Evolutionary conservation across 768 basidiomycete species (phyloP), one percentile per base, ranked within the genome.

Genomic region (Lanmaoa pseudosensibilis): DNA sequence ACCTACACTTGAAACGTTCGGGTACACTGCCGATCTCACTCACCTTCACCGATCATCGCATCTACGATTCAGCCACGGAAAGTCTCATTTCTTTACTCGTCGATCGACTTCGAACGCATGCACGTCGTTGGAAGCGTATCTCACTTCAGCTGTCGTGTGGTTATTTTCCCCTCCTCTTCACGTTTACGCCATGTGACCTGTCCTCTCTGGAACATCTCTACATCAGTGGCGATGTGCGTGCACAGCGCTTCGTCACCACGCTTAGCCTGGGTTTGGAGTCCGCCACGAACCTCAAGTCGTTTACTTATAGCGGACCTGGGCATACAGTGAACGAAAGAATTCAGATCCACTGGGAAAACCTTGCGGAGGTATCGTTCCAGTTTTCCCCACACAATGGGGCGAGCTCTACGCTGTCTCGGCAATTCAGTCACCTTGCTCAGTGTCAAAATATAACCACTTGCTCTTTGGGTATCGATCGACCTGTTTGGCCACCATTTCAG

Each of bases 401-500:
- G 30, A 57, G 54, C 30, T 40, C 15, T n/a, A 54, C 59, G 15
- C 5, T 57, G 15, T 33, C 38, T 48, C 49, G 50, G n/a, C 56
- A 57, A 15, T 46, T 59, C 37, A 34, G 4, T 16, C 19, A 40
- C 19, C 60, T 66, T 2, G 25, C 37, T 11, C 45, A 39, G 23
- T 69, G 67, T 32, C 53, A 41, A 49, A 66, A 66, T 48, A 43
- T 69, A n/a, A 67, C 60, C 15, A 50, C 49, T 13, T 58, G 49
- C 5, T 69, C 59, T 27, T 11, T 70, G 32, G 63, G 63, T 1
- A 55, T 68, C 9, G 56, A 56, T 49, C 48, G 18, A 30, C 44
- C 50, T 9, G 33, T 49, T 13, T 51, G 30, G 52, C 33, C 21
- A 18, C 27, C 27, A 27, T 4, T 27, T 4, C 27, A 27, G 27